Evolutionary conservation across 129 eudicot species (phyloP), one percentile per base, ranked within the genome.

Genomic region (Tagetes patula): DNA sequence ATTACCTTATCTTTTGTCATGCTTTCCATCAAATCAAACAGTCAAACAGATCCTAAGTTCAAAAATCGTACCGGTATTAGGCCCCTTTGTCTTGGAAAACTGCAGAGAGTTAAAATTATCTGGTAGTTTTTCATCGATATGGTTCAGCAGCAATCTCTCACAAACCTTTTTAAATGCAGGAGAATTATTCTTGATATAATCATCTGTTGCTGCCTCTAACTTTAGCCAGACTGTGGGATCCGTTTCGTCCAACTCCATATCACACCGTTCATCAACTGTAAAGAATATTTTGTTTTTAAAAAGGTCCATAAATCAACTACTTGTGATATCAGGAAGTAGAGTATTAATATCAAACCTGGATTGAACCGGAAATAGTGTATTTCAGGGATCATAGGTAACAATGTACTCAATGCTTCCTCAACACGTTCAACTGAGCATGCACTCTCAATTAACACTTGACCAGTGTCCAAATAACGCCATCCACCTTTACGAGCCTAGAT

Each of bases 171-270:
- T 95, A 75, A 95, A 90, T 12, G 96, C 85, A 0, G 41, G 48
- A 52, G 92, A 85, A 76, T 83, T 95, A 41, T 77, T 88, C 63
- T 78, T 77, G 36, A 95, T 88, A 77, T 91, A 95, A 36, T 95
- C 99, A 49, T 87, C 84, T 36, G 99, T 85, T 7, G 97, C 99
- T 48, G 85, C 78, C 85, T 95, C 99, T 76, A 95, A 71, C 85
- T 80, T 90, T 73, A 83, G 74, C 99, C 99, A 95, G 34, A 89
- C 60, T 6, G 91, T 85, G 55, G 99, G 99, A 69, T 95, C 99
- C 50, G 99, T 95, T 71, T 95, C 99, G 82, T 95, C 99, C 64
- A 95, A 79, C 81, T 95, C 99, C 99, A 95, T 95, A 73, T 95
- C 99, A 85, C 97, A 95, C 6, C 99, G 97, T 55, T 95, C 99